A percentile compares a stretch with the other conserved stretches of the same genome.
Evolutionary conservation across 1,284 basidiomycete species (phyloP).

Genomic region (Ceratobasidium sp.): DNA sequence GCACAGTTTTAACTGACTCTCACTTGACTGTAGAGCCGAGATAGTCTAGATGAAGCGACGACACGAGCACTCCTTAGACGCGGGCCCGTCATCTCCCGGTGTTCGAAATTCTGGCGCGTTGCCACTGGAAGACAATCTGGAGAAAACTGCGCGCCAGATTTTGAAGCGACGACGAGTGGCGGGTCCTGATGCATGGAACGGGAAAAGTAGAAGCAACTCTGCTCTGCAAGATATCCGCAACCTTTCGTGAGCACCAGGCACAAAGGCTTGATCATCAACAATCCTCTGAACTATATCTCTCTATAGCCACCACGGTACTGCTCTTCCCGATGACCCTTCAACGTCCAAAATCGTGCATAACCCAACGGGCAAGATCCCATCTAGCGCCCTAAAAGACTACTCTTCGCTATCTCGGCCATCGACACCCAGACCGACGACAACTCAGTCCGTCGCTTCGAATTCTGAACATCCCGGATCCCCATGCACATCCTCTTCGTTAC

Average conservation of each 20-base stretch:
- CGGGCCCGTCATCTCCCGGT: neutral
- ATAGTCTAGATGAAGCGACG: conserved; percentile 38
- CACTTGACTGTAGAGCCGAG: neutral
- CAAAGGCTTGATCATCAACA: neutral
- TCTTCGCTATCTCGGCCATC: conserved; percentile 17
- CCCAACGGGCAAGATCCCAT: neutral
- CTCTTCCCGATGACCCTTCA: neutral
- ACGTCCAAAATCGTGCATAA: neutral
- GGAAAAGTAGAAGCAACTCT: neutral
- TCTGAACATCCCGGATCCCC: neutral
- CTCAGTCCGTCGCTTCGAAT: conserved; percentile 5
- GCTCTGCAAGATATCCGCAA: conserved; percentile 37
- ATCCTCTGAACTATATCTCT: neutral
- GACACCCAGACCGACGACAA: neutral
- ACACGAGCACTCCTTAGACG: neutral
- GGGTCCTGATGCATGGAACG: conserved; percentile 7
- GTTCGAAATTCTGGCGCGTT: neutral
- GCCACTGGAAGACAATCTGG: neutral
- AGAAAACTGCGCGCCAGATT: conserved; percentile 14
- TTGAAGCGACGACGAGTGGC: conserved; percentile 24
- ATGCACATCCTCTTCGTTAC: neutral
- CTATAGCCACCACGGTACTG: neutral
- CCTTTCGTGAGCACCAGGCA: conserved; percentile 24
- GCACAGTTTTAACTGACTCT: neutral
- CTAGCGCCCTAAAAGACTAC: neutral